Conservation (phyloP, 352 stramenopile species). For the Phytophthora megakarya region DNA sequence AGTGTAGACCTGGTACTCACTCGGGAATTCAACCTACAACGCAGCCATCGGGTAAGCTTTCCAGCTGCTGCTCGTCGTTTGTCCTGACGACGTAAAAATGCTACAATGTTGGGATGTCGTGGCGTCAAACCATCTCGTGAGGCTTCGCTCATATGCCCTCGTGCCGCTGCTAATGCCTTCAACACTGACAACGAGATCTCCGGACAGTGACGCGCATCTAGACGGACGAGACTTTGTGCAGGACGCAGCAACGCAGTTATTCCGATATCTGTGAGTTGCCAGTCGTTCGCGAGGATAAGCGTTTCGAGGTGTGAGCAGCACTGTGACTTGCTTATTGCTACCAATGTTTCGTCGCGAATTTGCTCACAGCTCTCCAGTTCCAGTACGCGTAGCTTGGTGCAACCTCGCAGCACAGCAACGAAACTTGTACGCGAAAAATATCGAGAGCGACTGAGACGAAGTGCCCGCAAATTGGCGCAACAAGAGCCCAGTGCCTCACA, state of each 20-base stretch:
- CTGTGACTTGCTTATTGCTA: constrained; percentile 27
- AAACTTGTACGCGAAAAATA: constrained; percentile 72
- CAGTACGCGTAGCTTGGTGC: constrained; percentile 44
- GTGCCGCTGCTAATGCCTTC: constrained; percentile 38
- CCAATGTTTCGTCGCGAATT: constrained; percentile 51
- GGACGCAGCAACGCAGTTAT: constrained; percentile 32
- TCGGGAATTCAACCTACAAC: constrained; percentile 31
- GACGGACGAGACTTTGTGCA: constrained; percentile 38
- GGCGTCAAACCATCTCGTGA: constrained; percentile 50
- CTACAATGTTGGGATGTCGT: constrained; percentile 53
- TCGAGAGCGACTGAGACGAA: constrained; percentile 74
- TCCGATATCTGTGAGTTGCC: constrained; percentile 66
- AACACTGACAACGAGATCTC: constrained; percentile 59
- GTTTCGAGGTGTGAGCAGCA: constrained; percentile 51
- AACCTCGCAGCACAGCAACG: constrained; percentile 43
- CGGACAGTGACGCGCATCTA: constrained; percentile 69
- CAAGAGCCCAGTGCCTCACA: constrained; percentile 47
- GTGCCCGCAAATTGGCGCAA: constrained; percentile 37
- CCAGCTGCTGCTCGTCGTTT: constrained; percentile 36
- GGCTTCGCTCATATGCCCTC: constrained; percentile 43
- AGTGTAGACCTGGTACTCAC: constrained; percentile 47
- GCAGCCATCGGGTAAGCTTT: constrained; percentile 55
- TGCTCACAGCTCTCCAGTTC: constrained; percentile 83
- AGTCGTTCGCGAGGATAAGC: constrained; percentile 72
- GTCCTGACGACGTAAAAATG: constrained; percentile 45